Percentiles rank a stretch among this genome's conserved stretches.
Conservation (phyloP, 192 early-diverging fungal species). For the Ambispora gerdemannii region DNA sequence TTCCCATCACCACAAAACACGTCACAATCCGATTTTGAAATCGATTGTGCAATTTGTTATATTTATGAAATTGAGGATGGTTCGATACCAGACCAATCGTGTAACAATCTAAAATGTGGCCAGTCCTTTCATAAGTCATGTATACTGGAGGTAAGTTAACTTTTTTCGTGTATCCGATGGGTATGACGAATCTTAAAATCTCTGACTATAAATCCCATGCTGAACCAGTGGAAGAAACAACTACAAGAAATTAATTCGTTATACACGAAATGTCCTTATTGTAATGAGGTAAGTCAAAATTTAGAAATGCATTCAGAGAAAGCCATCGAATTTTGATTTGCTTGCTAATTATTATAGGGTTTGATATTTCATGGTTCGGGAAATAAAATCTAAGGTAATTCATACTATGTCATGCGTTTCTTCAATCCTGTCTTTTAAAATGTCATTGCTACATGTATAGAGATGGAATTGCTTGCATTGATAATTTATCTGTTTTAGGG, state of each 20-base stretch:
- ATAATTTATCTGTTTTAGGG: no score
- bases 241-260: conserved; percentile 22
- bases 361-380: no score
- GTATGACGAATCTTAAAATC: neutral
- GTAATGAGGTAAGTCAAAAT: conserved; percentile 23
- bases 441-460: no score
- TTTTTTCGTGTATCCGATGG: neutral
- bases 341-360: no score
- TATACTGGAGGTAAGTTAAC: conserved; percentile 8
- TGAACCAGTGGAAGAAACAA: no score
- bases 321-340: no score
- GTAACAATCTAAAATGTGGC: conserved; percentile 28
- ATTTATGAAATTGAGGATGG: conserved; percentile 15
- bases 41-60: conserved; percentile 30
- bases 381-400: no score
- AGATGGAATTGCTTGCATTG: no score
- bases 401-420: no score
- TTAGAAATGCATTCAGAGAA: no score
- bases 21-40: conserved; percentile 17
- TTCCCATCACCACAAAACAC: conserved; percentile 15
- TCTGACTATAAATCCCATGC: neutral
- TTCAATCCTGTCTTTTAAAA: no score
- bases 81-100: conserved; percentile 21
- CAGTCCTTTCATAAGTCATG: conserved; percentile 22
- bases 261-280: conserved; percentile 27